Evolutionary conservation across 139 green algal species (phyloP), one percentile per base, ranked within the genome.

Genomic region (Coccomyxa sp.): DNA sequence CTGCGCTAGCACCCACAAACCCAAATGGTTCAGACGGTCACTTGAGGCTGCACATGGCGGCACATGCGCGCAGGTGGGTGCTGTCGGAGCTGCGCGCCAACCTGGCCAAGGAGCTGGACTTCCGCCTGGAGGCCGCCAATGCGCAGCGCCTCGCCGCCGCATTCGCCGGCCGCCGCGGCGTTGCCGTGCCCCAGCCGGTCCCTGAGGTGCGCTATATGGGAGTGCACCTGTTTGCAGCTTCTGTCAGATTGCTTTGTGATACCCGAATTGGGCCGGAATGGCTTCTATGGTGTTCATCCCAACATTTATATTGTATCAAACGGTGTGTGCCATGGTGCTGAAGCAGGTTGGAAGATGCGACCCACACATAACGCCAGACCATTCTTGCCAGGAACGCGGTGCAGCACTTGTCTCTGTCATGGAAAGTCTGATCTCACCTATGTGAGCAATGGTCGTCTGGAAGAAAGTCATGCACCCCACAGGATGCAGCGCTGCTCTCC

Each of bases 21-120:
- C 3, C 38, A 51, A 7, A 51, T 51, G 38, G 38, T 51, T 51
- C 38, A n/a, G n/a, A n/a, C n/a, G n/a, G n/a, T n/a, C n/a, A 51
- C 38, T 51, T 51, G 38, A 51, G 38, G 38, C 38, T 51, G 38
- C 38, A 57, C 75, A 18, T 38, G 28, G 27, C 32, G 59, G 77
- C 32, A 25, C 45, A 17, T 66, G 67, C 78, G 51, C 86, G 93
- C 81, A 71, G 85, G 10, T 95, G 93, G 93, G 81, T 97, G 71
- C 90, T 94, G 75, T 81, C 85, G 28, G 92, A 97, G 81, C 83
- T 97, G 77, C 85, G 81, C 58, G n/a, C 75, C 1, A 94, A 94
- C 80, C 89, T 98, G 38, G 76, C n/a, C 16, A 77, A 89, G 63
- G 95, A 98, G 91, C 88, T 98, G 59, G 94, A 97, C 84, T 97